phyloP scores from a whole-genome alignment of 768 basidiomycete genomes.

The Tylopilus sp. region DNA sequence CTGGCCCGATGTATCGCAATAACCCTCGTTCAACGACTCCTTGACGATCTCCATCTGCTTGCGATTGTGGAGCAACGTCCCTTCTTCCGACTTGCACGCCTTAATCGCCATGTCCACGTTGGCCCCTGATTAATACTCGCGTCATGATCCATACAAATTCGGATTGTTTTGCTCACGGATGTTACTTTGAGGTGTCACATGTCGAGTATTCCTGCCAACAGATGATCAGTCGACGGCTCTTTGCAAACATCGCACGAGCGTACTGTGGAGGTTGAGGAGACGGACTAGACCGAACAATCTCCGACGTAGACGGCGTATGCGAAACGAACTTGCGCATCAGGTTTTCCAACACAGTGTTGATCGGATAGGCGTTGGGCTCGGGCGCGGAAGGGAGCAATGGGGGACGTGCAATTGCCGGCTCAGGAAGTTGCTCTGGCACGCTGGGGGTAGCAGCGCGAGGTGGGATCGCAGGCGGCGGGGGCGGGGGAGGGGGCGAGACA shows the following conservation, averaged over 20 bases:
- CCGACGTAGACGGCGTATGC: conserved; percentile 19
- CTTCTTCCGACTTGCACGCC: conserved; percentile 68
- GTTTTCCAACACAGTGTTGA: conserved; percentile 24
- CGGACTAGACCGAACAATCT: conserved; percentile 10
- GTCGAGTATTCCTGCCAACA: conserved; percentile 17
- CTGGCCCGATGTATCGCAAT: conserved; percentile 74
- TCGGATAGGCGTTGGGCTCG: conserved; percentile 5
- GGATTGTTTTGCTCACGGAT: conserved; percentile 35
- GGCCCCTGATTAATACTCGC: conserved; percentile 32
- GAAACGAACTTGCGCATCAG: conserved; percentile 25
- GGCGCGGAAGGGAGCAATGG: background rate
- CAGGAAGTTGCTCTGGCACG: conserved; percentile 7
- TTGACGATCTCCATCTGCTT: conserved; percentile 69
- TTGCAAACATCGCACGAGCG: background rate
- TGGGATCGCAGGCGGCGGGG: conserved; percentile 6
- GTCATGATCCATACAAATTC: background rate
- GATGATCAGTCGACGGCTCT: background rate
- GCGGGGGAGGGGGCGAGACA: conserved; percentile 11
- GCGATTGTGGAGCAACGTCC: conserved; percentile 57
- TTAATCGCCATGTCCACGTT: conserved; percentile 72
- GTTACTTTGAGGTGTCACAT: conserved; percentile 40
- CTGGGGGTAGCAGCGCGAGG: background rate
- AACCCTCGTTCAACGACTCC: conserved; percentile 75
- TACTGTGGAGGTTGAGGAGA: conserved; percentile 21
- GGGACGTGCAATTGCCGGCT: background rate